These are phyloP conservation scores for Myxozyma sirexii DNA, from an alignment of 805 yeast genomes.

Conservation along the genomic window DNA sequence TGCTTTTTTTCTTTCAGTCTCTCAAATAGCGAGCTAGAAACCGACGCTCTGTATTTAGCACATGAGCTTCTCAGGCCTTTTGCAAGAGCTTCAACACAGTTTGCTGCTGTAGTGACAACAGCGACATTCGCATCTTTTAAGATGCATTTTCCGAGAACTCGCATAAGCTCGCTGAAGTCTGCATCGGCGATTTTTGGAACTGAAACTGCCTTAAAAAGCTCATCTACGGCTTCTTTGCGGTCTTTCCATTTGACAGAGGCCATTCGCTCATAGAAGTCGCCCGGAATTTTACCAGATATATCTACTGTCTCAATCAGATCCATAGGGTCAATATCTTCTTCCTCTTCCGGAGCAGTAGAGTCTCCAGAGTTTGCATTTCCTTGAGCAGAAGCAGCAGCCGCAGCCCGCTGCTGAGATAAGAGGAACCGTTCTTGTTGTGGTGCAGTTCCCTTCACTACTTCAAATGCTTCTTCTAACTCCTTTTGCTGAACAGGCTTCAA, in stretches of 20 bases:
- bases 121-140: conserved; percentile 82
- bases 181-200: conserved; percentile 56
- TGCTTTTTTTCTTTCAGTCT: conserved; percentile 87
- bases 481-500: conserved; percentile 91
- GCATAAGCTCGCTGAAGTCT: conserved; percentile 68
- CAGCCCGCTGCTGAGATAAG: conserved; percentile 54
- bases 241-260: conserved; percentile 85
- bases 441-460: conserved; percentile 45
- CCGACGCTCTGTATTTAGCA: conserved; percentile 53
- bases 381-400: conserved; percentile 37
- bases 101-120: conserved; percentile 79
- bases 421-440: conserved; percentile 58
- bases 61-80: conserved; percentile 65
- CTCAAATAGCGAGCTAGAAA: conserved; percentile 69
- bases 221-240: conserved; percentile 81
- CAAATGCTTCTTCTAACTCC: conserved; percentile 73
- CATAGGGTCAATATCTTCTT: conserved; percentile 63
- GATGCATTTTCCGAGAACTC: conserved; percentile 67
- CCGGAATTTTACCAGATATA: conserved; percentile 66
- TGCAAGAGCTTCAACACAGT: conserved; percentile 61
- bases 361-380: conserved; percentile 30
- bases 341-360: conserved; percentile 37
- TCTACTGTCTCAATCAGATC: conserved; percentile 72
- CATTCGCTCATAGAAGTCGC: conserved; percentile 57
- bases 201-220: conserved; percentile 45